Conservation (phyloP, 345 rosid species). For the Rhodomyrtus tomentosa region DNA sequence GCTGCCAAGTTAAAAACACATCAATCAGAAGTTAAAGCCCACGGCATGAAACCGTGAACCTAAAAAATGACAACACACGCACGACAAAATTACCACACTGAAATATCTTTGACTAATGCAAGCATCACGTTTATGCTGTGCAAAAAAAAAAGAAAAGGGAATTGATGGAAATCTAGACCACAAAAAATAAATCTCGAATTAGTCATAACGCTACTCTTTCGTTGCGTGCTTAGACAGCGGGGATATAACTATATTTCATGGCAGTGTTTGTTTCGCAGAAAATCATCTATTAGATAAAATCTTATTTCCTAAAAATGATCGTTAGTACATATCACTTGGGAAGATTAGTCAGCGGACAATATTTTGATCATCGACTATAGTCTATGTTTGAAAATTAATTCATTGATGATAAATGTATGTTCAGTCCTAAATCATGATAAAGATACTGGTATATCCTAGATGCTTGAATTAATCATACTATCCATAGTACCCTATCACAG, state of each 20-base stretch:
- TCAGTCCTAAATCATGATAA: background rate
- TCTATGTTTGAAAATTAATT: background rate
- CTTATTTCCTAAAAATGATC: background rate
- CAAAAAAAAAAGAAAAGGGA: background rate
- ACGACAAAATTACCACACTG: background rate
- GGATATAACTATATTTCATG: background rate
- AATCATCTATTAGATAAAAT: background rate
- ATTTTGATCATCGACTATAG: background rate
- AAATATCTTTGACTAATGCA: background rate
- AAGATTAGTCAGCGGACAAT: background rate
- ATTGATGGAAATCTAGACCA: background rate
- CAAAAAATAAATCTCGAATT: background rate
- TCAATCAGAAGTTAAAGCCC: background rate
- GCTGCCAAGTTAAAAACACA: background rate
- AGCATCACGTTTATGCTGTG: background rate
- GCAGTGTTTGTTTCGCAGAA: background rate
- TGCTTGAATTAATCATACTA: background rate
- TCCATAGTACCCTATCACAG: background rate
- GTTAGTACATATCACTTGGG: background rate
- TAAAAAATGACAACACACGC: background rate
- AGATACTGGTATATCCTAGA: background rate
- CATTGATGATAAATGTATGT: too few relatives aligned
- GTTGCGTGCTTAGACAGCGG: background rate
- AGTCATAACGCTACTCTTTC: background rate
- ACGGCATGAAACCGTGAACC: background rate